Evolutionary conservation across 169 alveolate genomes (phyloP).

Genomic region (Eimeria nieschulzi): DNA sequence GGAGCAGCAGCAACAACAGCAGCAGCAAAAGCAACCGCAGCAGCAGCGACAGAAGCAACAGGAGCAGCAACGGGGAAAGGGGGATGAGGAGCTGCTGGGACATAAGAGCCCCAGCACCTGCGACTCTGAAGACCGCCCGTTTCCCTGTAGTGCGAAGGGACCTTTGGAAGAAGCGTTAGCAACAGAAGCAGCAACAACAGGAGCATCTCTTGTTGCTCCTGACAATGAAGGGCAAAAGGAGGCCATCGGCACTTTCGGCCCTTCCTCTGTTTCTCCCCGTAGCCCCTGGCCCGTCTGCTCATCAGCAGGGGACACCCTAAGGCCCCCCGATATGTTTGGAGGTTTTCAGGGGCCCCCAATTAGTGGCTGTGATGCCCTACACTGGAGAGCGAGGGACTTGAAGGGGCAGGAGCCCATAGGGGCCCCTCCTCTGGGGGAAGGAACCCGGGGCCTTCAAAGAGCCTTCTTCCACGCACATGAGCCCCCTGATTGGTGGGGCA

Average conservation of each 20-base stretch:
- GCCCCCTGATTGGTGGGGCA: neutral
- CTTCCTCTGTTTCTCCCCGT: neutral
- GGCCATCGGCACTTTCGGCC: neutral
- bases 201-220: neutral
- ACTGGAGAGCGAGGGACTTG: no score
- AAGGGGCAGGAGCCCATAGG: neutral
- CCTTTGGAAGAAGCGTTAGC: constrained; percentile 5
- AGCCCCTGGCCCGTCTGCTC: neutral
- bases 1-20: neutral
- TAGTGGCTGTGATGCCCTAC: no score
- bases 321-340: neutral
- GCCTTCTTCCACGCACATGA: neutral
- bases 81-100: neutral
- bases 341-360: neutral
- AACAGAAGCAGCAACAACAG: neutral
- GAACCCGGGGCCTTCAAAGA: neutral
- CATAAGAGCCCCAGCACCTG: neutral
- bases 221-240: neutral
- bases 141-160: neutral
- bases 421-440: neutral
- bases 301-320: neutral
- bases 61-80: neutral
- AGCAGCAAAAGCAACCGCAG: constrained; percentile 1
- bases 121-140: neutral
- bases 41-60: constrained; percentile 6